Base-by-base conservation (phyloP, 2,329 filamentous ascomycete species). In the Neofusicoccum laricinum region DNA sequence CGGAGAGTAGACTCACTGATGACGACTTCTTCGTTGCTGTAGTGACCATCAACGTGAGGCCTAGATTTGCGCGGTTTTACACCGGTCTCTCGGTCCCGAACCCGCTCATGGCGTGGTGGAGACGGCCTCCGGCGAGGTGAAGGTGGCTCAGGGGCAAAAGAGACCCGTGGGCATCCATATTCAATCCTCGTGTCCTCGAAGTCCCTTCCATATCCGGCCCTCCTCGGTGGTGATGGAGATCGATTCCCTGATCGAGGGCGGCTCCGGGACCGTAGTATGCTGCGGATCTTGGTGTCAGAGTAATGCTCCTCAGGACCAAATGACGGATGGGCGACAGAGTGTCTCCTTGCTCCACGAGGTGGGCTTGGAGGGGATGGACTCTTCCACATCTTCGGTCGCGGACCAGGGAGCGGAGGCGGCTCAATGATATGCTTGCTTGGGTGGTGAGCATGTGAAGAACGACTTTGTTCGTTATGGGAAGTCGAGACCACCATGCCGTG, bases 221-320 rank as follows among this genome's bases (percentile, higher is more conserved):
- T 45, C 7, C 45, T 21, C 12, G 53, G 14, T 11, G 45, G 55
- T 17, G 41, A 59, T 1, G 66, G 66, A 48, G 68, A 66, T 0
- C 66, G 50, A 3, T 69, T 71, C 32, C 73, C 69, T 15, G 64
- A 67, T 36, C 67, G 67, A 36, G 66, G 64, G 6, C 61, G 45
- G 46, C 67, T 66, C 1, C 67, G 8, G 11, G 66, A 66, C 58
- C 73, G 74, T 25, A 73, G 62, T 25, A 76, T 75, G 2, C 72
- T 65, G 7, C 67, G 68, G 21, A 61, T 64, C n/a, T 68, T 51
- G 12, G 45, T 51, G n/a, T 32, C 40, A 10, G 50, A 21, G 17
- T 30, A 46, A 7, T 59, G 34, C 15, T 45, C 30, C 14, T 46
- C 61, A 15, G 21, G 10, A 4, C 38, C 61, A 1, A 30, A n/a